Conservation (phyloP, 305 asterid species). For the Fraxinus dipetala region DNA sequence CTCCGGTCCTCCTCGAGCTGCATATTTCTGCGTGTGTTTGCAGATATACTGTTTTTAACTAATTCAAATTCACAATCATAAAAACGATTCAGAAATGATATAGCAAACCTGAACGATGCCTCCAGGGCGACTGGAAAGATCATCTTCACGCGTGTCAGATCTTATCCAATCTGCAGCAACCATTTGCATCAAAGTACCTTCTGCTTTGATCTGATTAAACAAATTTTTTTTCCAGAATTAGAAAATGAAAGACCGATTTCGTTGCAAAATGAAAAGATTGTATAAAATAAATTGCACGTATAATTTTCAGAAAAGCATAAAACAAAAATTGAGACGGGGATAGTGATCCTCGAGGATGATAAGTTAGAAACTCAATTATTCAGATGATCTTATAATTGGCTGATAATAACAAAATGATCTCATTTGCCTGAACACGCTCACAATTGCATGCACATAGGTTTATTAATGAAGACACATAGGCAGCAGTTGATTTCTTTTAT, state of each 20-base stretch:
- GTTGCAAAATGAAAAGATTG: not conserved
- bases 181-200: constrained; percentile 64
- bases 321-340: not conserved
- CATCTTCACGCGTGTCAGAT: constrained; percentile 71
- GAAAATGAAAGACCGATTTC: not conserved
- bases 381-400: not conserved
- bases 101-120: constrained; percentile 71
- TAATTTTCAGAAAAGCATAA: constrained; percentile 4
- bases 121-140: constrained; percentile 63
- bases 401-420: not conserved
- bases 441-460: not conserved
- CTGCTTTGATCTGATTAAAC: constrained; percentile 64
- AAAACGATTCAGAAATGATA: not conserved
- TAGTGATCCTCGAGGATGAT: not conserved
- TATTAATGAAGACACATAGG: not conserved
- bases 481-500: not conserved
- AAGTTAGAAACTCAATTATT: not conserved
- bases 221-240: constrained; percentile 1
- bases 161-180: constrained; percentile 86
- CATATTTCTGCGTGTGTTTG: constrained; percentile 50
- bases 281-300: not conserved
- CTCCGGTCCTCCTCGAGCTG: constrained; percentile 55
- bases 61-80: not conserved
- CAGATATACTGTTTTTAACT: not conserved
- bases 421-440: not conserved